These are phyloP conservation scores for Penicillium samsonianum DNA, from an alignment of 495 filamentous ascomycete genomes.

Conservation along the genomic window DNA sequence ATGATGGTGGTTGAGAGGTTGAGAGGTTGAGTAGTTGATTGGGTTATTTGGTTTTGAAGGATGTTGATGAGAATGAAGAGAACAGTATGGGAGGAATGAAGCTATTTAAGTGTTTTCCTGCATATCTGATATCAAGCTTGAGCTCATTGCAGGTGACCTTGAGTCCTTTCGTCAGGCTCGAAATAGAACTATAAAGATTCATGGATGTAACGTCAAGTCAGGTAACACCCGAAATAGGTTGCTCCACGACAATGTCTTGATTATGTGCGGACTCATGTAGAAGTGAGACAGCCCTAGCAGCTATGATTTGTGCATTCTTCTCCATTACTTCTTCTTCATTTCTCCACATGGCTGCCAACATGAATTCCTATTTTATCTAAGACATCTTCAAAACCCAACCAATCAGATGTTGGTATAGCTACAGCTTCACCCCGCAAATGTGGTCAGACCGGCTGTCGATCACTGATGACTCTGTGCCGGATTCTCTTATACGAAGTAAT, in stretches of 20 bases:
- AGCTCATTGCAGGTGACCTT: not conserved
- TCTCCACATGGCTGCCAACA: conserved; percentile 1
- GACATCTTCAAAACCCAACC: conserved; percentile 5
- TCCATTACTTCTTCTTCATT: not conserved
- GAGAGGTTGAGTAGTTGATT: not conserved
- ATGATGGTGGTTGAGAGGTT: conserved; percentile 31
- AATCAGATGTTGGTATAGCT: not conserved
- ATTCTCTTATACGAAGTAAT: not conserved
- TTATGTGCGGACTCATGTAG: not conserved
- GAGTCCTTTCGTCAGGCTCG: not conserved
- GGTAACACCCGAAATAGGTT: not conserved
- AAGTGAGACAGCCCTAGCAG: conserved; percentile 1
- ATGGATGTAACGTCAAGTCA: conserved; percentile 1
- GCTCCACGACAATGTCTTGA: conserved; percentile 1
- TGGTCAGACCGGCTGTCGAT: not conserved
- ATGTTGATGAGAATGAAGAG: conserved; percentile 2
- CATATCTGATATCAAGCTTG: not conserved
- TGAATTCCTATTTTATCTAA: not conserved
- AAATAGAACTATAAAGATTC: conserved; percentile 3
- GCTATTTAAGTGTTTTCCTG: not conserved
- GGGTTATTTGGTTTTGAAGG: not conserved
- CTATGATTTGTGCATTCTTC: conserved; percentile 6
- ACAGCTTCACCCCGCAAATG: conserved; percentile 5
- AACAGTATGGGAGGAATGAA: not conserved
- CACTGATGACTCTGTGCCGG: not conserved